These are phyloP conservation scores for Amoebophrya sp. DNA, from an alignment of 169 alveolate species.

Conservation along the genomic window DNA sequence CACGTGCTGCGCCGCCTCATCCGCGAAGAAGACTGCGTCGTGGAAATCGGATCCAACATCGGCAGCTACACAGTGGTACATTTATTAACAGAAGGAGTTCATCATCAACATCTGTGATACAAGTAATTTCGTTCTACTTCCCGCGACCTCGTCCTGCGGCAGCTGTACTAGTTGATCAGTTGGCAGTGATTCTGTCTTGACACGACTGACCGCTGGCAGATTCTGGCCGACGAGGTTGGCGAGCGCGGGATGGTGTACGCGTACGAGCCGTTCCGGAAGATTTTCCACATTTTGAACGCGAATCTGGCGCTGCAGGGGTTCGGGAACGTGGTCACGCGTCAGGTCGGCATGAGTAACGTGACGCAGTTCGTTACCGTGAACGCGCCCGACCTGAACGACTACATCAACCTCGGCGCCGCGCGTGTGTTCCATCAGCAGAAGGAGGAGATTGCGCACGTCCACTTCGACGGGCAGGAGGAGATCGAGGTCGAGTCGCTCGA, in stretches of 20 bases:
- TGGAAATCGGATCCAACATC: background rate
- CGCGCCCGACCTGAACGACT: background rate
- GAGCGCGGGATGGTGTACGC: background rate
- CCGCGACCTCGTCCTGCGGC: too few relatives aligned
- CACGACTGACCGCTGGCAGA: background rate
- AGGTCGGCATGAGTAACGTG: background rate
- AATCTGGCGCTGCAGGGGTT: background rate
- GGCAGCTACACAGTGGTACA: background rate
- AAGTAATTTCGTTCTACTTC: too few relatives aligned
- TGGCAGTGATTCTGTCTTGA: background rate
- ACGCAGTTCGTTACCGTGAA: background rate
- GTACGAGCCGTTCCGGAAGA: background rate
- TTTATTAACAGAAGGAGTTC: background rate
- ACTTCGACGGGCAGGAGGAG: background rate
- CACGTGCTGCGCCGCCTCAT: background rate
- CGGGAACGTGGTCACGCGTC: background rate
- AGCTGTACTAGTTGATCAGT: too few relatives aligned
- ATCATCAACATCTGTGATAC: background rate
- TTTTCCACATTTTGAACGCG: background rate
- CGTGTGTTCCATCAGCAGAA: background rate
- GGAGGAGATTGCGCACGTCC: background rate
- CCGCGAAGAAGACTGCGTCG: background rate
- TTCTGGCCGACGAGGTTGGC: background rate
- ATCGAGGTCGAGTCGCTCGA: background rate
- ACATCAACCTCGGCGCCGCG: background rate